Base-by-base conservation (phyloP, 179 eudicot species). In the Patellifolia procumbens region DNA sequence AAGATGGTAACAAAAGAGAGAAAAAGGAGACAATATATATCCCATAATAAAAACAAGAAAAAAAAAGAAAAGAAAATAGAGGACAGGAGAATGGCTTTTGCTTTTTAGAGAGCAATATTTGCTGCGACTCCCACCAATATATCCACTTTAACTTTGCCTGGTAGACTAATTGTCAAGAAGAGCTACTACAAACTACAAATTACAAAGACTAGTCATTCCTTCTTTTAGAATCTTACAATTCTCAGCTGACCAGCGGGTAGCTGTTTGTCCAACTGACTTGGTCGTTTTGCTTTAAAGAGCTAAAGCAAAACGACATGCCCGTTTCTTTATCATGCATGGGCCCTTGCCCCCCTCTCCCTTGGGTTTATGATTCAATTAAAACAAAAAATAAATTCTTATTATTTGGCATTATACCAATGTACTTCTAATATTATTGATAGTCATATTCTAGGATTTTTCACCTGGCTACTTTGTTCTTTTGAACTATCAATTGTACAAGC, bases 161-260 rank as follows among this genome's bases (percentile, higher is more conserved):
- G 49, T 45, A 63, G 77, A 72, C 73, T 74, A 78, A 78, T 68
- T 24, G 51, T 13, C 13, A 45, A 68, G 20, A 39, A 49, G 72
- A 24, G 45, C 45, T 39, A 39, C 45, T 39, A 39, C 32, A 19
- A 20, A 10, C 46, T n/a, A 67, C 62, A 61, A 46, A 66, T 28
- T 49, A 2, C 46, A 26, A 35, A 43, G 32, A 43, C 49, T 32
- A 42, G 60, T 61, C 63, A 51, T 60, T 70, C 74, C 58, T 70
- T 62, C 69, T 37, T n/a, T 3, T 37, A 37, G 48, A 64, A 49
- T 64, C 69, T 64, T 20, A 32, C 28, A 1, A 20, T 15, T 48
- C 61, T 70, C 62, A 42, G 28, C 75, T 77, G 76, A 77, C 75
- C 75, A 70, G 60, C 75, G 76, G 80, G 52, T 71, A 51, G 70